Evolutionary conservation across 2,329 filamentous ascomycete species (phyloP), one percentile per base, ranked within the genome.

Genomic region (Colletotrichum paranaense): DNA sequence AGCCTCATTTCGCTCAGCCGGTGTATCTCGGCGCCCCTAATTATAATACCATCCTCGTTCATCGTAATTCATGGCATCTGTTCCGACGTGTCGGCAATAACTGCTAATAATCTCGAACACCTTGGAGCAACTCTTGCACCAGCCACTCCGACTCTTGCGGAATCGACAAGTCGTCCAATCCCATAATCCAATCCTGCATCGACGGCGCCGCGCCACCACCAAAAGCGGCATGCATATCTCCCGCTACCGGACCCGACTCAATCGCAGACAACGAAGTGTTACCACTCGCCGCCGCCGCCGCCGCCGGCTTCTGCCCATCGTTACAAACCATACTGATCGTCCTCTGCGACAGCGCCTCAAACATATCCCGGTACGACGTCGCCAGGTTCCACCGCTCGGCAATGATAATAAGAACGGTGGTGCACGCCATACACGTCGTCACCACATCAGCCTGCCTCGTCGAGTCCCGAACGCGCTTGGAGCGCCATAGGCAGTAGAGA

Each of bases 341-440:
- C 5, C 75, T 66, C 46, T 78, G 75, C 0, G 80, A 78, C n/a
- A 81, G 73, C 0, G 76, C 42, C 67, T 81, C 79, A 32, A 81
- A 81, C 0, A 81, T 80, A 58, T 83, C 80, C 4, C 81, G 76
- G 71, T 82, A 83, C 0, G 80, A 67, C 1, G 78, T 77, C 0
- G 81, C 81, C 24, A 77, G 64, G n/a, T 67, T 79, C 81, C 80
- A 82, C 19, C 81, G 69, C 63, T 82, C 79, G 4, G 81, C 80
- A 11, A 83, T 81, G 53, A 83, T 81, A 42, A 81, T 77, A 7
- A 83, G 76, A 1, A 80, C 79, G 1, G 77, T 81, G 30, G 76
- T 81, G 73, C 82, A 83, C 2, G 80, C 81, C 76, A 79, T 81
- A 69, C 80, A 82, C 0, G 81, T 82, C 24, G 76, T 79, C 56